phyloP scores from a whole-genome alignment of 2,329 filamentous ascomycete species.

The Diaporthe destruens region DNA sequence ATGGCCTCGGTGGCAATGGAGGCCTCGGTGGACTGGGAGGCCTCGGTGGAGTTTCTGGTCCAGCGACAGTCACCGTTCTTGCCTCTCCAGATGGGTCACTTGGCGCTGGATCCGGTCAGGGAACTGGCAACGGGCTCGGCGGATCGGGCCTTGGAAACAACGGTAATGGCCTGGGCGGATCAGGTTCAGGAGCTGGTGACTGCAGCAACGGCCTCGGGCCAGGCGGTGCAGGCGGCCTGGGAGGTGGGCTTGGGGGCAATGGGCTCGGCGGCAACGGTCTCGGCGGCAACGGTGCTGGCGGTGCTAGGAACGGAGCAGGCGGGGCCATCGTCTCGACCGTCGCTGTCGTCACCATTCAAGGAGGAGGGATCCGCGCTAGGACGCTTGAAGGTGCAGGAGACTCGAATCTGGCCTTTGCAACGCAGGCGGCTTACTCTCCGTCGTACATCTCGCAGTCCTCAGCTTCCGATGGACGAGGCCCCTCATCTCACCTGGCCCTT shows the following conservation, averaged over 20 bases:
- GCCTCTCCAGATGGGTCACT: slow-evolving; percentile 23
- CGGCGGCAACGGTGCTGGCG: slow-evolving; percentile 27
- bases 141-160: slow-evolving; percentile 26
- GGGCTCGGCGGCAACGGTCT: slow-evolving; percentile 27
- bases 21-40: slow-evolving; percentile 35
- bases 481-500: slow-evolving; percentile 41
- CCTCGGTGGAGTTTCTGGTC: slow-evolving; percentile 32
- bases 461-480: slow-evolving; percentile 33
- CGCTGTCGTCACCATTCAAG: slow-evolving; percentile 39
- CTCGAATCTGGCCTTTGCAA: slow-evolving; percentile 33
- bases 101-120: slow-evolving; percentile 25
- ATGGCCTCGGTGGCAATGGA: slow-evolving; percentile 36
- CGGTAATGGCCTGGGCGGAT: slow-evolving; percentile 29
- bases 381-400: slow-evolving; percentile 36
- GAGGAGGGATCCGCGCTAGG: slow-evolving; percentile 40
- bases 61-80: slow-evolving; percentile 36
- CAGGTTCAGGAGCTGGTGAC: slow-evolving; percentile 21
- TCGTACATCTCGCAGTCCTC: slow-evolving; percentile 39
- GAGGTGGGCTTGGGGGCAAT: slow-evolving; percentile 25
- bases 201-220: slow-evolving; percentile 12
- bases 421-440: slow-evolving; percentile 32
- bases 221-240: slow-evolving; percentile 20
- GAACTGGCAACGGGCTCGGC: slow-evolving; percentile 31
- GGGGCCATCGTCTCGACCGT: slow-evolving; percentile 40
- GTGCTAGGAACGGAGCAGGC: slow-evolving; percentile 32